Conservation (phyloP, 768 basidiomycete species). For the Leccinum rimulosum region DNA sequence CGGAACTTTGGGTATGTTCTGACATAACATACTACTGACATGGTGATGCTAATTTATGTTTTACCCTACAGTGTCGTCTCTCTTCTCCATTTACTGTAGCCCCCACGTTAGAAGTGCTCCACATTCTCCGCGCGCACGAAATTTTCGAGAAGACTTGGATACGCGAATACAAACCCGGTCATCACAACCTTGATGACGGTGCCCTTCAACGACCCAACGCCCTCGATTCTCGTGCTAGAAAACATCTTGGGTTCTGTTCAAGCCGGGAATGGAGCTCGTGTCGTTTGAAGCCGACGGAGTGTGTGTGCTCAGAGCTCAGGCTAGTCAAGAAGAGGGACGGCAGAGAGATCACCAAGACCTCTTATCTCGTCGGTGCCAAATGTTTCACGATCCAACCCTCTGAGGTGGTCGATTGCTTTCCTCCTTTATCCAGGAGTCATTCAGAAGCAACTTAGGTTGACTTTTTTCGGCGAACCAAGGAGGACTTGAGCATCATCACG, state of each 20-base stretch:
- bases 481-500: too few relatives aligned
- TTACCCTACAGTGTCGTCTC: too few relatives aligned
- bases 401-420: background rate
- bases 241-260: conserved; percentile 28
- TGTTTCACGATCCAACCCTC: conserved; percentile 2
- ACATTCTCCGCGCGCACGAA: conserved; percentile 39
- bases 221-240: conserved; percentile 25
- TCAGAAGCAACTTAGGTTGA: conserved; percentile 13
- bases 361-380: conserved; percentile 39
- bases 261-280: conserved; percentile 44
- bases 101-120: conserved; percentile 41
- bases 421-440: conserved; percentile 25
- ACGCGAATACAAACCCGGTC: conserved; percentile 32
- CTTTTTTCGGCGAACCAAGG: too few relatives aligned
- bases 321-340: conserved; percentile 22
- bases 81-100: conserved; percentile 8
- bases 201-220: conserved; percentile 17
- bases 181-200: conserved; percentile 7
- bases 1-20: conserved; percentile 36
- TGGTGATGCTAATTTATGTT: too few relatives aligned
- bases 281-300: conserved; percentile 36
- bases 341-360: conserved; percentile 24
- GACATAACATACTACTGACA: background rate
- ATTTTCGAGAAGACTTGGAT: conserved; percentile 34
- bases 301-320: conserved; percentile 33